These are phyloP conservation scores for Saccharomyces hybrid DNA, from an alignment of 1,139 yeast species.

Conservation along the genomic window DNA sequence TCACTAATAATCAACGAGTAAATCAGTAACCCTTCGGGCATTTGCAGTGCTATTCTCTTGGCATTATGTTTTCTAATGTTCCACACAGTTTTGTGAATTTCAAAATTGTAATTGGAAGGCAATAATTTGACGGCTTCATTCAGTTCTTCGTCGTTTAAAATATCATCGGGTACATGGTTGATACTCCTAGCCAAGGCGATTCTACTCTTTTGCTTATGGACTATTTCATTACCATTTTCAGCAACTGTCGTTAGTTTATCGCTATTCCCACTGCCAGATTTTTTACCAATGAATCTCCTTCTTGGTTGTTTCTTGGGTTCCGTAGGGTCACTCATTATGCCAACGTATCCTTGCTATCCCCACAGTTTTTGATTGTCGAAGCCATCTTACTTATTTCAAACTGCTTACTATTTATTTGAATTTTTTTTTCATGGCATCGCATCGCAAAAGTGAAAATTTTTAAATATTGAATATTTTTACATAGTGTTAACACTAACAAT, in stretches of 20 bases:
- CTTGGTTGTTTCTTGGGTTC: slow-evolving; percentile 18
- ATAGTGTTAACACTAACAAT: background rate
- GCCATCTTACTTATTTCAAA: background rate
- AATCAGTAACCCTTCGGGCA: slow-evolving; percentile 93
- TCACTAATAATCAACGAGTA: slow-evolving; percentile 84
- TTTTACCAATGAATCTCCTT: slow-evolving; percentile 42
- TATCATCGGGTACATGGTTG: slow-evolving; percentile 88
- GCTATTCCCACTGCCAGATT: slow-evolving; percentile 8
- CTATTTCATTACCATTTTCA: slow-evolving; percentile 24
- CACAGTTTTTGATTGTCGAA: background rate
- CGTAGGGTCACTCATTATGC: background rate
- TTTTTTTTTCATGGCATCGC: background rate
- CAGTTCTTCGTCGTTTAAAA: slow-evolving; percentile 66
- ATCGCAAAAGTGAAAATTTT: background rate
- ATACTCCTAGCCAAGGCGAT: slow-evolving; percentile 46
- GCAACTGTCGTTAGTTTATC: slow-evolving; percentile 12
- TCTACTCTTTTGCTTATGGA: slow-evolving; percentile 27
- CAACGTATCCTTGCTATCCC: background rate
- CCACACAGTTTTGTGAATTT: slow-evolving; percentile 93
- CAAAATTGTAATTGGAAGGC: slow-evolving; percentile 91
- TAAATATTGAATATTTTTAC: background rate
- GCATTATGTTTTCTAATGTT: slow-evolving; percentile 69
- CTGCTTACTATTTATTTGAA: background rate
- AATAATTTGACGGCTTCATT: slow-evolving; percentile 72
- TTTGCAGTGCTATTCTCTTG: slow-evolving; percentile 79